These are phyloP conservation scores for Picochlorum sp. DNA, from an alignment of 139 green algal genomes.

Conservation along the genomic window DNA sequence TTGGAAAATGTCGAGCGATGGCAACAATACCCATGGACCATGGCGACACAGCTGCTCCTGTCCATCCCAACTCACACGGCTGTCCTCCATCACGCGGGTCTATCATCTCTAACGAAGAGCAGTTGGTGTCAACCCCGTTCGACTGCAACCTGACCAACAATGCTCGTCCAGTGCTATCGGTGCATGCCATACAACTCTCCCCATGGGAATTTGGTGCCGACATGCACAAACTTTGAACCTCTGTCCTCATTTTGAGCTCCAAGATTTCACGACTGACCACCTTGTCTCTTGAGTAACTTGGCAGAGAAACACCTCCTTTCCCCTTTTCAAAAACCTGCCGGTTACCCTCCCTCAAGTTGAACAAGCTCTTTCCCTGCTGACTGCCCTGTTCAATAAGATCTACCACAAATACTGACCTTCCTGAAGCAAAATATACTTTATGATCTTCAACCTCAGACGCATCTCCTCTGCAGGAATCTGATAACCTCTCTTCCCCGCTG, in stretches of 20 bases:
- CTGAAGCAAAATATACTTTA: too few relatives aligned
- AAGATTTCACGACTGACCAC: too few relatives aligned
- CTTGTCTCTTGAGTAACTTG: not conserved
- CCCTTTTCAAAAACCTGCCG: not conserved
- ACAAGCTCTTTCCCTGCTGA: not conserved
- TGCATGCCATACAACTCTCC: not conserved
- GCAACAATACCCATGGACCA: conserved; percentile 5
- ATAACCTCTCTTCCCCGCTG: too few relatives aligned
- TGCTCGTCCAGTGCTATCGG: conserved; percentile 19
- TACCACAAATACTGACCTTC: too few relatives aligned
- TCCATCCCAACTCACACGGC: conserved; percentile 13
- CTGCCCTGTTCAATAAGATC: too few relatives aligned
- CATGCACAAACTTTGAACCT: conserved; percentile 10
- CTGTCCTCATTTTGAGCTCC: conserved; percentile 1
- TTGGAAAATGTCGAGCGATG: conserved; percentile 16
- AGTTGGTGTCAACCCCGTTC: conserved; percentile 1
- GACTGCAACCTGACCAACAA: too few relatives aligned
- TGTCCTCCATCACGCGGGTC: not conserved
- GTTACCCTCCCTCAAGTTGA: not conserved
- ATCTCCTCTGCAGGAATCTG: too few relatives aligned
- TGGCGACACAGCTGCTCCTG: conserved; percentile 12
- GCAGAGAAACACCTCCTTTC: conserved; percentile 21
- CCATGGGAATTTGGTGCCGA: not conserved
- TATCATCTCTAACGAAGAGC: not conserved
- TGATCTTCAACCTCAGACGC: too few relatives aligned